Conservation (phyloP, 495 filamentous ascomycete genomes). For the Penicillium simplicissimum region DNA sequence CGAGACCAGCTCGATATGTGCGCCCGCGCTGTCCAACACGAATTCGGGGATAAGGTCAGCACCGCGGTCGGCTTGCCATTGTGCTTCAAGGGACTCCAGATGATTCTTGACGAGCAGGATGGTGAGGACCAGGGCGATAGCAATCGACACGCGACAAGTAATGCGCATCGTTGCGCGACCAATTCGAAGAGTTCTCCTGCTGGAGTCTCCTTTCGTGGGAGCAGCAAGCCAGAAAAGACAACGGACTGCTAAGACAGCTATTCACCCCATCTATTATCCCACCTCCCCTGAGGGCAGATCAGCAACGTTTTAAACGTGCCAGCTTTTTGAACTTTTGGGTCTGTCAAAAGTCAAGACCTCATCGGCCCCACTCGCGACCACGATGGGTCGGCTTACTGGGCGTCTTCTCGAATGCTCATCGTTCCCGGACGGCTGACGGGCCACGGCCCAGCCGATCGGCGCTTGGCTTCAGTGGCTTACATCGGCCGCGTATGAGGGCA, state of each 20-base stretch:
- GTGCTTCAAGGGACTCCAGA: constrained; percentile 18
- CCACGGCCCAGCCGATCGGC: constrained; percentile 7
- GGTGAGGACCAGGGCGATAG: constrained; percentile 16
- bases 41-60: constrained; percentile 1
- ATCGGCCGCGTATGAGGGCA: neutral
- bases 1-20: constrained; percentile 35
- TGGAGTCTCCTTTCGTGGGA: neutral
- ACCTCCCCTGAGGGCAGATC: neutral
- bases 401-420: neutral
- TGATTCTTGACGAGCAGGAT: constrained; percentile 26
- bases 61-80: constrained; percentile 13
- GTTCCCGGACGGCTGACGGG: neutral
- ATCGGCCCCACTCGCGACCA: constrained; percentile 2
- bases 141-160: constrained; percentile 18
- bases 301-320: neutral
- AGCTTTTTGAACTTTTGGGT: neutral
- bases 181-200: neutral
- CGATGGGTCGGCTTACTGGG: neutral
- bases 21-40: constrained; percentile 14
- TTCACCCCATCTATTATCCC: neutral
- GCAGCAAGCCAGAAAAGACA: neutral
- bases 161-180: constrained; percentile 17
- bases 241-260: neutral
- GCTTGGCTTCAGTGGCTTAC: constrained; percentile 1
- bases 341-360: neutral